Percentiles rank a stretch among this genome's conserved stretches.
Evolutionary conservation across 176 grass and related monocot species (phyloP).

Genomic region (Oryza australiensis): DNA sequence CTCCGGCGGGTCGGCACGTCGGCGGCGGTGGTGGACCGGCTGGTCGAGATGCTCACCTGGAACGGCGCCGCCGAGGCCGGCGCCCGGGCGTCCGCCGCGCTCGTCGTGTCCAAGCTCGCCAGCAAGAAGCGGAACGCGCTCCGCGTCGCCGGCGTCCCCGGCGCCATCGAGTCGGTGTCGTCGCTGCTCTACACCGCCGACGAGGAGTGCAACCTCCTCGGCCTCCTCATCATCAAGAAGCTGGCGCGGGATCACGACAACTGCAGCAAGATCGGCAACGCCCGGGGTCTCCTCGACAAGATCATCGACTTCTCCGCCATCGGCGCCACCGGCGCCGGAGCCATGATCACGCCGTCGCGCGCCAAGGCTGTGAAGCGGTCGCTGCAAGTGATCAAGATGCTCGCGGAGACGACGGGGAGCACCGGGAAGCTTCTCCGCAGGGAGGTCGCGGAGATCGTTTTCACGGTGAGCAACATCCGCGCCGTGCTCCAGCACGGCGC

Average conservation of each 20-base stretch:
- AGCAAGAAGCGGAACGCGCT: conserved; percentile 64
- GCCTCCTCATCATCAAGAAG: conserved; percentile 79
- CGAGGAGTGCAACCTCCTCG: conserved; percentile 61
- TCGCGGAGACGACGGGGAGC: conserved; percentile 56
- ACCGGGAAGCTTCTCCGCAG: conserved; percentile 52
- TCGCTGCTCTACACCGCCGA: conserved; percentile 51
- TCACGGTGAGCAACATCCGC: conserved; percentile 80
- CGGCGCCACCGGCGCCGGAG: background rate
- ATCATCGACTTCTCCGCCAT: conserved; percentile 67
- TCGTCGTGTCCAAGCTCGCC: conserved; percentile 70
- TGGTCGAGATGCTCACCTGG: conserved; percentile 76
- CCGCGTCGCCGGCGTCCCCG: conserved; percentile 50
- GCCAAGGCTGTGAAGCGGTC: conserved; percentile 66
- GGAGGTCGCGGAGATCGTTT: conserved; percentile 67
- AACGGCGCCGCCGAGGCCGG: conserved; percentile 38
- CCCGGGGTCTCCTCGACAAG: conserved; percentile 69
- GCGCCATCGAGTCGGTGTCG: conserved; percentile 62
- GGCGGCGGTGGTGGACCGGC: conserved; percentile 43
- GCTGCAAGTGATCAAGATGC: conserved; percentile 73
- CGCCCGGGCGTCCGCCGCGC: conserved; percentile 45
- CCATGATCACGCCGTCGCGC: background rate
- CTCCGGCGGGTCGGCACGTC: conserved; percentile 54
- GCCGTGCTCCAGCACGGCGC: conserved; percentile 48
- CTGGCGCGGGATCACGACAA: conserved; percentile 73
- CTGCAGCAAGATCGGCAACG: conserved; percentile 65